These are phyloP conservation scores for Mortierella sp. DNA, from an alignment of 371 early-diverging fungal genomes.

Conservation along the genomic window DNA sequence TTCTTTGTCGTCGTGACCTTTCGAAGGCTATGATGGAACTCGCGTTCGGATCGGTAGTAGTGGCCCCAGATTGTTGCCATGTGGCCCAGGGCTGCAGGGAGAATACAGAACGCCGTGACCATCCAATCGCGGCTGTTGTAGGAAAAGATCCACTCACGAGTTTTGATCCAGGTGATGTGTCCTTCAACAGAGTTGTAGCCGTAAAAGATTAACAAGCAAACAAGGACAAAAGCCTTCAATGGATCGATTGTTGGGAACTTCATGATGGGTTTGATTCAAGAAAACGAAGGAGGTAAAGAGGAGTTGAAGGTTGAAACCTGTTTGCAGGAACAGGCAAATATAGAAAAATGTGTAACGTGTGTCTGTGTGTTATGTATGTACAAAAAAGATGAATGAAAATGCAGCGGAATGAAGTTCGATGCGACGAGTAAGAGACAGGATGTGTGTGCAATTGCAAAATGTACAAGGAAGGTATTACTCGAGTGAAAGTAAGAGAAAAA, in stretches of 20 bases:
- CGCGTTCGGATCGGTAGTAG: slow-evolving; percentile 54
- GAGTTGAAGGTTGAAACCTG: neutral
- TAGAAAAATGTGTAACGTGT: too few species aligned
- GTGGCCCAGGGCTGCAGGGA: slow-evolving; percentile 41
- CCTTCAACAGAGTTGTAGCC: slow-evolving; percentile 21
- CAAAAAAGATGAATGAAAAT: neutral
- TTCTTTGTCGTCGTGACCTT: slow-evolving; percentile 41
- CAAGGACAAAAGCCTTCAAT: slow-evolving; percentile 10
- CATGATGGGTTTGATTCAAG: slow-evolving; percentile 19
- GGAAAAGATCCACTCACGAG: slow-evolving; percentile 35
- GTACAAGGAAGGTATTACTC: neutral
- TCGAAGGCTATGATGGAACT: slow-evolving; percentile 53
- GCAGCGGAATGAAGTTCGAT: slow-evolving; percentile 10
- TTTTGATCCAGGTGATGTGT: slow-evolving; percentile 40
- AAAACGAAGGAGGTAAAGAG: neutral
- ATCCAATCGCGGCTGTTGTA: slow-evolving; percentile 22
- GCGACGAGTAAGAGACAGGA: neutral
- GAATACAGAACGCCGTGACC: slow-evolving; percentile 5
- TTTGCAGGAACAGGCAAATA: neutral
- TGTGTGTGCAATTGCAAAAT: neutral
- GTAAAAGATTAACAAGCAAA: slow-evolving; percentile 16
- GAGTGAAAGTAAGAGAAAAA: neutral
- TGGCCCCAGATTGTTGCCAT: slow-evolving; percentile 53
- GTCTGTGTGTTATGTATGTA: too few species aligned
- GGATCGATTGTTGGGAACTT: slow-evolving; percentile 9